Base-by-base conservation (phyloP, 768 basidiomycete genomes). In the Mycena latifolia region DNA sequence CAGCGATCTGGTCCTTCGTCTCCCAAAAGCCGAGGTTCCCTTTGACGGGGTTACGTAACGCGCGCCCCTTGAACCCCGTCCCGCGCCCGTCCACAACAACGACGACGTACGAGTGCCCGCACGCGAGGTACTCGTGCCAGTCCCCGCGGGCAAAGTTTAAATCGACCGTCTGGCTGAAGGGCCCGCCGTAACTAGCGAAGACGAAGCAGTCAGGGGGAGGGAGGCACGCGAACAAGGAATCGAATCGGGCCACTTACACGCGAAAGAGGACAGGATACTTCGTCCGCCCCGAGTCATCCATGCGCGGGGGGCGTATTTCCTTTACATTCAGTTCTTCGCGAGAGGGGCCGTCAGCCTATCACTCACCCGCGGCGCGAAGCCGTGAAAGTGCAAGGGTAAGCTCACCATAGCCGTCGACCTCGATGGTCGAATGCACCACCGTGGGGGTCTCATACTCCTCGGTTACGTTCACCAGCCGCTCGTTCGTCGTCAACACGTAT, bases 261-360 rank as follows among this genome's bases (percentile, higher is more conserved):
- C 86, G 83, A 83, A 99, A 95, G 29, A 99, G 81, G 24, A 98
- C 95, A 1, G 98, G 94, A 74, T 99, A 99, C 76, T 97, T 96
- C 11, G 92, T 94, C 47, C 93, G 89, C n/a, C 98, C 98, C 24
- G 94, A 92, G 72, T 93, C 90, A 71, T 99, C 98, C 90, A 99
- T 93, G 63, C 87, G 85, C 5, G 95, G 95, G 20, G 98, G 98
- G 18, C 94, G 88, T 70, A 97, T 86, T 80, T 98, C 96, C 73
- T 92, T 85, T 60, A 93, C 92, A 76, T 98, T 98, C 60, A 98
- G 81, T 73, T 94, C 95, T 96, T 31, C 33, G 33, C n/a, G n/a
- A n/a, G n/a, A n/a, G 24, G 61, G 53, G 65, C 60, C 55, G 61
- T 72, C 65, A 76, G 69, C 68, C 67, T 70, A 28, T 28, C 60